Conservation (phyloP, 768 basidiomycete species). For the Sistotremastrum niveocremeum region DNA sequence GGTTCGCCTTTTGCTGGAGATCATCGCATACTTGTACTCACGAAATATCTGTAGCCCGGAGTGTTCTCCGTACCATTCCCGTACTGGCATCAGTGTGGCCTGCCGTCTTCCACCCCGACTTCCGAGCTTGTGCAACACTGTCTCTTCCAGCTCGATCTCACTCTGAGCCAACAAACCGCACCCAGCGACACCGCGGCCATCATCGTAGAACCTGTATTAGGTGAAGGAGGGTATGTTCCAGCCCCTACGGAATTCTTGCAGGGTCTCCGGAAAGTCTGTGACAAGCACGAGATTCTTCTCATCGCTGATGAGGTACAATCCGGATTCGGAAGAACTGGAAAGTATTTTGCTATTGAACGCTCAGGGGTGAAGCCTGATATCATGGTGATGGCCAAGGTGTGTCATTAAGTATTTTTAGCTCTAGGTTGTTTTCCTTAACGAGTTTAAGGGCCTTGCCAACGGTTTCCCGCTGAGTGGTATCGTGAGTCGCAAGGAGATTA, state of each 20-base stretch:
- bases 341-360: slow-evolving; percentile 69
- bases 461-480: slow-evolving; percentile 91
- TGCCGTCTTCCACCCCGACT: slow-evolving; percentile 39
- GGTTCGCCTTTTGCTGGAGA: slow-evolving; percentile 29
- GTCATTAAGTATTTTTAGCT: not conserved
- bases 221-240: slow-evolving; percentile 92
- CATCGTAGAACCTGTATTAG: slow-evolving; percentile 83
- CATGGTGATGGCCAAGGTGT: slow-evolving; percentile 75
- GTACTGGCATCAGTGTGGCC: slow-evolving; percentile 79
- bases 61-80: slow-evolving; percentile 76
- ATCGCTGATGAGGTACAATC: slow-evolving; percentile 83
- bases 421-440: slow-evolving; percentile 1
- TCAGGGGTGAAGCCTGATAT: slow-evolving; percentile 82
- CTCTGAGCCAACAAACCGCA: slow-evolving; percentile 67
- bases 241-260: slow-evolving; percentile 70
- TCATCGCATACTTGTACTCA: not conserved
- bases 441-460: slow-evolving; percentile 59
- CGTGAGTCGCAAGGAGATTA: slow-evolving; percentile 66
- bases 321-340: slow-evolving; percentile 83
- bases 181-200: slow-evolving; percentile 88
- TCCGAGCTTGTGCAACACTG: slow-evolving; percentile 46
- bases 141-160: slow-evolving; percentile 69
- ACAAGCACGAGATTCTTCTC: slow-evolving; percentile 72
- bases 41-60: slow-evolving; percentile 44
- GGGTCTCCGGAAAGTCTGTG: slow-evolving; percentile 74